Evolutionary conservation across 179 eudicot species (phyloP).

Genomic region (Beta corolliflora): DNA sequence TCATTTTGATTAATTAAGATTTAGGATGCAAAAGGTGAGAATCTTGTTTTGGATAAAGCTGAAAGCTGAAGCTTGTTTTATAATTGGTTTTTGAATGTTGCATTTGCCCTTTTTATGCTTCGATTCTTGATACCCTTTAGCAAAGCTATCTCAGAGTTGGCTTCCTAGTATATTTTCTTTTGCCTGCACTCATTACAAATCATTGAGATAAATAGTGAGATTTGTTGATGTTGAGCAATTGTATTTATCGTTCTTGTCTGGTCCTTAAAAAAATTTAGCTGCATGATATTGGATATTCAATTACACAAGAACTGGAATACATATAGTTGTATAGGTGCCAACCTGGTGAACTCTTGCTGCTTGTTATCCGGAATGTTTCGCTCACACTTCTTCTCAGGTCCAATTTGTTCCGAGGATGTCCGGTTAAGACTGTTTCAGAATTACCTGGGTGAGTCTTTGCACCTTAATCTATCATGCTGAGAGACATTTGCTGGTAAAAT

Average conservation of each 20-base stretch:
- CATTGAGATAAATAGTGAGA: background rate
- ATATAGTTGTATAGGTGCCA: background rate
- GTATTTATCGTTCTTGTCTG: background rate
- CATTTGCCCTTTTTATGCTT: background rate
- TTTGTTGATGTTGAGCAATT: no score
- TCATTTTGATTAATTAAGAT: no score
- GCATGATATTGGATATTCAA: background rate
- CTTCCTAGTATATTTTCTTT: background rate
- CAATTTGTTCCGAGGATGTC: conserved; percentile 31
- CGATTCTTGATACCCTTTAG: background rate
- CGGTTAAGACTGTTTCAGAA: conserved; percentile 20
- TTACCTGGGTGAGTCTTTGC: conserved; percentile 38
- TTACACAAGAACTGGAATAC: background rate
- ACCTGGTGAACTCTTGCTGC: background rate
- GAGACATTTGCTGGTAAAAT: background rate
- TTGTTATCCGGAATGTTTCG: background rate
- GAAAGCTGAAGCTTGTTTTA: background rate
- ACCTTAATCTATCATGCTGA: background rate
- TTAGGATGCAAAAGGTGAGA: no score
- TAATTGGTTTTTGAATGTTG: background rate
- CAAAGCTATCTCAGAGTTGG: background rate
- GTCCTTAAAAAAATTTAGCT: background rate
- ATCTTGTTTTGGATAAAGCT: background rate
- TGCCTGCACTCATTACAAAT: background rate
- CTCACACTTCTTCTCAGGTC: conserved; percentile 26